A percentile compares a stretch with the other conserved stretches of the same genome.
Conservation (phyloP, 1,284 basidiomycete species). For the Amylostereum chailletii region DNA sequence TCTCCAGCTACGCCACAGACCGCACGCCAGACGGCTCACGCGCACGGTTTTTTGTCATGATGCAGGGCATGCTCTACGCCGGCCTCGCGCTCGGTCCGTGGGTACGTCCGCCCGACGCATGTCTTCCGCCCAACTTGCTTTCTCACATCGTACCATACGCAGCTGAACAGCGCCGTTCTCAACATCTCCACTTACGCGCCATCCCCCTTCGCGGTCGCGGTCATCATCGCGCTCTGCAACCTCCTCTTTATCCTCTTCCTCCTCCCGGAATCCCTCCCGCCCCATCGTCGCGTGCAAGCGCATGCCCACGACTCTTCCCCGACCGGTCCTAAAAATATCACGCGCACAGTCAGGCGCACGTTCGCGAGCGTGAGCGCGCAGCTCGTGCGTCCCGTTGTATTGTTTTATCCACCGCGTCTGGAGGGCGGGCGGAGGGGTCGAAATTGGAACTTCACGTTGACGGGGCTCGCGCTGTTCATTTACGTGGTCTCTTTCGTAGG, state of each 20-base stretch:
- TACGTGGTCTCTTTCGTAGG: slow-evolving; percentile 41
- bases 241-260: slow-evolving; percentile 32
- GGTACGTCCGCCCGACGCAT: slow-evolving; percentile 26
- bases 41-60: slow-evolving; percentile 39
- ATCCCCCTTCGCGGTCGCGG: slow-evolving; percentile 9
- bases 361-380: slow-evolving; percentile 13
- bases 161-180: slow-evolving; percentile 11
- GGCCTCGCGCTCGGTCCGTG: slow-evolving; percentile 42
- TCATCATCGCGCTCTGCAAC: slow-evolving; percentile 10
- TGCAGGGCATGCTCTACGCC: slow-evolving; percentile 42
- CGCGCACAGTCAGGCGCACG: neutral
- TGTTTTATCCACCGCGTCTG: slow-evolving; percentile 31
- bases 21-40: slow-evolving; percentile 42
- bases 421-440: slow-evolving; percentile 9
- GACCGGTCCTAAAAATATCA: no score
- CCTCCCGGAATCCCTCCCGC: slow-evolving; percentile 34
- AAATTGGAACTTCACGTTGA: slow-evolving; percentile 40
- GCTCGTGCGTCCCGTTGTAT: slow-evolving; percentile 31
- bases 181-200: slow-evolving; percentile 3
- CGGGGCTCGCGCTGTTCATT: slow-evolving; percentile 34
- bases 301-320: neutral
- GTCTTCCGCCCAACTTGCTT: slow-evolving; percentile 19
- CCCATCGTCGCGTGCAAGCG: slow-evolving; percentile 3
- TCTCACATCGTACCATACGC: neutral
- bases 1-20: slow-evolving; percentile 37